phyloP scores from a whole-genome alignment of 2,329 filamentous ascomycete genomes.

The Alternaria triticimaculans region DNA sequence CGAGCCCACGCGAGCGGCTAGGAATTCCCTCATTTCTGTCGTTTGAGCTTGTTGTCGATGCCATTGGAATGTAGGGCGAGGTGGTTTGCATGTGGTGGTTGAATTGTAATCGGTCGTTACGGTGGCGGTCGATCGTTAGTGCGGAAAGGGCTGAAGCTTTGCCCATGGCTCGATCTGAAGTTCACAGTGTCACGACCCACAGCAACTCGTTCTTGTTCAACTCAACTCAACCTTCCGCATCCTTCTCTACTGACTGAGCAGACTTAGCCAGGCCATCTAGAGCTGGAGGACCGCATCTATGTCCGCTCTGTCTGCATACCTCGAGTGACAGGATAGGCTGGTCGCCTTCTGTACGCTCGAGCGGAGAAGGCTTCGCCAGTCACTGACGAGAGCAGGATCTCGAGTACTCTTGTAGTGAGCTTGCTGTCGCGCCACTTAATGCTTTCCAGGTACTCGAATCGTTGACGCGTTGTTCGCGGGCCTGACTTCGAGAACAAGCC shows the following conservation, averaged over 20 bases:
- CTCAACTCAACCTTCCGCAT: neutral
- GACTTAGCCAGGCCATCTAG: neutral
- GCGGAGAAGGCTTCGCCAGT: neutral
- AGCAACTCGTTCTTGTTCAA: neutral
- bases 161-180: neutral
- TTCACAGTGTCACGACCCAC: neutral
- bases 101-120: neutral
- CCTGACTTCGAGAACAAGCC: neutral
- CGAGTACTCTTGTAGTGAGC: neutral
- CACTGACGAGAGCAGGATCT: neutral
- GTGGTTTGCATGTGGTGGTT: neutral
- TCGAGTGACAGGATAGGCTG: neutral
- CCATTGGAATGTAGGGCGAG: neutral
- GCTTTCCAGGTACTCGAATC: neutral
- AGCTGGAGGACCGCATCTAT: neutral
- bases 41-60: neutral
- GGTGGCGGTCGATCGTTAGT: neutral
- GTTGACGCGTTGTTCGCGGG: neutral
- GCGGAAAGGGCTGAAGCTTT: slow-evolving; percentile 1
- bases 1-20: neutral
- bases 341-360: neutral
- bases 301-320: neutral
- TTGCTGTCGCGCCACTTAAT: neutral
- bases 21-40: neutral
- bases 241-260: neutral